Evolutionary conservation across 768 basidiomycete genomes (phyloP), one percentile per base, ranked within the genome.

Genomic region (Boletus subparvulus): DNA sequence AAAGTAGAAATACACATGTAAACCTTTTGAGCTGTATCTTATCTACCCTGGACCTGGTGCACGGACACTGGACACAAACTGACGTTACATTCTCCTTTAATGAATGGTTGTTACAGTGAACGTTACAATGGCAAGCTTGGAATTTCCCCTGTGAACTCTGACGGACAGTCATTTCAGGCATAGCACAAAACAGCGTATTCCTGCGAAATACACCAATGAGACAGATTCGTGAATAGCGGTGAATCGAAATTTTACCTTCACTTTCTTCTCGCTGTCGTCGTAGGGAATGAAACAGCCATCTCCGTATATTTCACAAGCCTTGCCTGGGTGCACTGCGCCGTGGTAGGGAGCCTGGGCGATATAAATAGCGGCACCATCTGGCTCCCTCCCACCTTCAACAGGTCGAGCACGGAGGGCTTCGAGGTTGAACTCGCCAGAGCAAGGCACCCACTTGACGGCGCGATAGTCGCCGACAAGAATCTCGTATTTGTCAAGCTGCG

Each of bases 381-480:
- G 73, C 66, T 90, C 88, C 30, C 70, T 75, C 3, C 89, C 89
- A 47, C 84, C 89, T 56, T 89, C 86, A 36, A 91, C 85, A 1
- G 86, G 86, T 6, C 58, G 70, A 46, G 71, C 71, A 46, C 79
- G 73, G 33, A 88, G 78, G 37, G 62, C 53, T 1, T 64, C 44
- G 35, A 82, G 54, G 50, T 83, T 75, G 55, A 88, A 59, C 7
- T 65, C 69, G 28, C 84, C 85, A 35, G 70, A 69, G 47, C 69
- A 61, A 47, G 75, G 58, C 1, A 86, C 83, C 88, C 88, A 91
- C 47, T 62, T 75, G 51, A 91, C 68, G 26, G 76, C 84, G 4
- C 67, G 69, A 60, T 75, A 72, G 64, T 90, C 75, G 2, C 86
- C 88, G 17, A 89, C 73, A n/a, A 91, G 83, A 45, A 90, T 78